A percentile compares a stretch with the other conserved stretches of the same genome.
Conservation (phyloP, 1,284 basidiomycete species). For the Tilletia setariae region DNA sequence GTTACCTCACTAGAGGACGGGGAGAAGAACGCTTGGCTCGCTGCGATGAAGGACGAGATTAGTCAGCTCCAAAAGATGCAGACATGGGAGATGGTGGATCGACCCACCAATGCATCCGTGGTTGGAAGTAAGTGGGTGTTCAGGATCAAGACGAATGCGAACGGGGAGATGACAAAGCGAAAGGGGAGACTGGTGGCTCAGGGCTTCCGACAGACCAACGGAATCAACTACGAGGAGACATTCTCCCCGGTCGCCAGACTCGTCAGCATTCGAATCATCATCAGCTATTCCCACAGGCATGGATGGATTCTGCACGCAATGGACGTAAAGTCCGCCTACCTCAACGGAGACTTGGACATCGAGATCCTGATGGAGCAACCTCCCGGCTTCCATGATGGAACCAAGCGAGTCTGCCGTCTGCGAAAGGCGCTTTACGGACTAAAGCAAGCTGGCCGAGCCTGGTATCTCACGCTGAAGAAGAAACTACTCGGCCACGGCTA, state of each 20-base stretch:
- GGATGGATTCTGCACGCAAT: slow-evolving; percentile 55
- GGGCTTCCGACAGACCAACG: slow-evolving; percentile 57
- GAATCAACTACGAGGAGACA: slow-evolving; percentile 58
- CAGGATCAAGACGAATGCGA: slow-evolving; percentile 53
- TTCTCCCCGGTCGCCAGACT: slow-evolving; percentile 56
- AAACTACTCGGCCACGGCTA: background rate
- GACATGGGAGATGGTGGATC: slow-evolving; percentile 26
- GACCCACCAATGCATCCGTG: slow-evolving; percentile 35
- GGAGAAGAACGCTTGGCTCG: too few species aligned
- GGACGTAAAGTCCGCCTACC: slow-evolving; percentile 49
- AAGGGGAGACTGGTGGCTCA: slow-evolving; percentile 58
- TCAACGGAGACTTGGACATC: slow-evolving; percentile 57
- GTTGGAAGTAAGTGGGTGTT: slow-evolving; percentile 56
- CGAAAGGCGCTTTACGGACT: background rate
- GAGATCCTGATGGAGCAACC: slow-evolving; percentile 55
- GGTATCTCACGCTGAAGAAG: background rate
- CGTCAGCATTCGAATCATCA: slow-evolving; percentile 52
- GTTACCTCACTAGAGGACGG: too few species aligned
- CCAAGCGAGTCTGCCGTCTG: background rate
- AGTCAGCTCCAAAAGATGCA: background rate
- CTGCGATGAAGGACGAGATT: background rate
- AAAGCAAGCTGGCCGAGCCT: background rate
- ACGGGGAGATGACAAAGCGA: slow-evolving; percentile 44
- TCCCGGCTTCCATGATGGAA: slow-evolving; percentile 31
- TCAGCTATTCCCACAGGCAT: slow-evolving; percentile 54